These are phyloP conservation scores for Arthrobotrys megalospora DNA, from an alignment of 2,329 filamentous ascomycete species.

Conservation along the genomic window DNA sequence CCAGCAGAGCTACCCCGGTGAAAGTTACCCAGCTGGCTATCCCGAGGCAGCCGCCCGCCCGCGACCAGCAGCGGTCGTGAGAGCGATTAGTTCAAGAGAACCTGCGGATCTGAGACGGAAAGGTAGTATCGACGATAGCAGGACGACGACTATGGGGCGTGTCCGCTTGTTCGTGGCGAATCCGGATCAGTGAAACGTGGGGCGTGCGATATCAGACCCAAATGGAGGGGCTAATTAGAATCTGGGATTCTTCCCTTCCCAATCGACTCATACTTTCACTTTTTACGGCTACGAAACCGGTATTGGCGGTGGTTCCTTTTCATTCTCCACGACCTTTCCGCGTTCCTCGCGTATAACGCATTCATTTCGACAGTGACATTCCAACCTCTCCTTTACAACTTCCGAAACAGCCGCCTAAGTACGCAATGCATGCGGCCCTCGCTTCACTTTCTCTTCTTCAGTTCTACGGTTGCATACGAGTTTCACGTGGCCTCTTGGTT, in stretches of 20 bases:
- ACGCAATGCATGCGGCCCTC: conserved; percentile 27
- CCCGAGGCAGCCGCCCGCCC: conserved; percentile 43
- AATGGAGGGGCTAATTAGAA: conserved; percentile 8
- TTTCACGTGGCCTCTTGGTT: conserved; percentile 10
- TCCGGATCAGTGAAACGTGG: conserved; percentile 74
- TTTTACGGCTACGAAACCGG: background rate
- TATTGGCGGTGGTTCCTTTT: background rate
- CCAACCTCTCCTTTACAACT: conserved; percentile 11
- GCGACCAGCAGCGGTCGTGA: conserved; percentile 69
- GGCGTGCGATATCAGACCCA: background rate
- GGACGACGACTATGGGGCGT: conserved; percentile 73
- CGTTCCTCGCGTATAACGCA: conserved; percentile 51
- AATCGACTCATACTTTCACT: conserved; percentile 3
- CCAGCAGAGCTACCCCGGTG: background rate
- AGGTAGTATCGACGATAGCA: conserved; percentile 86
- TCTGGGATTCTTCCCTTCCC: conserved; percentile 11
- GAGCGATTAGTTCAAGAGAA: conserved; percentile 77
- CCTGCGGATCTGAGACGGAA: conserved; percentile 80
- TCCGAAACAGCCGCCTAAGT: conserved; percentile 19
- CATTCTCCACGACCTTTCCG: conserved; percentile 12
- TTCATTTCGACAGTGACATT: conserved; percentile 41
- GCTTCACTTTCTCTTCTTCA: background rate
- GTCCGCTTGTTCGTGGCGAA: conserved; percentile 88
- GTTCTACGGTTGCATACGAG: conserved; percentile 19
- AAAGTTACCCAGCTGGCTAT: conserved; percentile 32